Conservation (phyloP, 164 flowering plant species). For the Brasenia schreberi region DNA sequence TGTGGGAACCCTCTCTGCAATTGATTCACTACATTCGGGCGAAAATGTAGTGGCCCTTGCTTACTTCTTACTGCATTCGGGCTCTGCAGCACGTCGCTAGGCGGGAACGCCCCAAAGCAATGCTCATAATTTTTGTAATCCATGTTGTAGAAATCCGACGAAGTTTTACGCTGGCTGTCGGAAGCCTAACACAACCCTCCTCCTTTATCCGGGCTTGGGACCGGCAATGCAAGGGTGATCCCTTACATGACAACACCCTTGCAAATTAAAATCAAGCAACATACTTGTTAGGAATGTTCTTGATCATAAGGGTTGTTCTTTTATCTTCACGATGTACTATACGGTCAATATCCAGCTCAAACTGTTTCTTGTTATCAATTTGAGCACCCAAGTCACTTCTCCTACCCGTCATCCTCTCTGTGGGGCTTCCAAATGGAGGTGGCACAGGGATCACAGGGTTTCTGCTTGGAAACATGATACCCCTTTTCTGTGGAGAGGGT, state of each 20-base stretch:
- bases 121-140: too few relatives aligned
- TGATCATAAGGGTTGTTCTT: slow-evolving; percentile 68
- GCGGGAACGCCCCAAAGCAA: too few relatives aligned
- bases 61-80: too few relatives aligned
- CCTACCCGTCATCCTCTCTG: slow-evolving; percentile 40
- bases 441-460: slow-evolving; percentile 44
- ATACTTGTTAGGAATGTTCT: slow-evolving; percentile 80
- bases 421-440: slow-evolving; percentile 43
- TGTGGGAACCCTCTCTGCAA: too few relatives aligned
- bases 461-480: slow-evolving; percentile 54
- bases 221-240: too few relatives aligned
- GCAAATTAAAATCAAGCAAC: slow-evolving; percentile 4
- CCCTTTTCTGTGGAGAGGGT: slow-evolving; percentile 51
- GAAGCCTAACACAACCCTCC: too few relatives aligned
- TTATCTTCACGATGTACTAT: slow-evolving; percentile 50
- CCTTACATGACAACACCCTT: neutral
- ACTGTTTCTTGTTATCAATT: slow-evolving; percentile 50
- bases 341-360: slow-evolving; percentile 64
- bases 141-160: too few relatives aligned
- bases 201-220: too few relatives aligned
- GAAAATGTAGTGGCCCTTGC: too few relatives aligned
- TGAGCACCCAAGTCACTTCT: slow-evolving; percentile 35
- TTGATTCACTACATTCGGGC: too few relatives aligned
- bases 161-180: too few relatives aligned
- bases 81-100: too few relatives aligned